These are phyloP conservation scores for Globisporangium nunn DNA, from an alignment of 352 stramenopile species.

Conservation along the genomic window DNA sequence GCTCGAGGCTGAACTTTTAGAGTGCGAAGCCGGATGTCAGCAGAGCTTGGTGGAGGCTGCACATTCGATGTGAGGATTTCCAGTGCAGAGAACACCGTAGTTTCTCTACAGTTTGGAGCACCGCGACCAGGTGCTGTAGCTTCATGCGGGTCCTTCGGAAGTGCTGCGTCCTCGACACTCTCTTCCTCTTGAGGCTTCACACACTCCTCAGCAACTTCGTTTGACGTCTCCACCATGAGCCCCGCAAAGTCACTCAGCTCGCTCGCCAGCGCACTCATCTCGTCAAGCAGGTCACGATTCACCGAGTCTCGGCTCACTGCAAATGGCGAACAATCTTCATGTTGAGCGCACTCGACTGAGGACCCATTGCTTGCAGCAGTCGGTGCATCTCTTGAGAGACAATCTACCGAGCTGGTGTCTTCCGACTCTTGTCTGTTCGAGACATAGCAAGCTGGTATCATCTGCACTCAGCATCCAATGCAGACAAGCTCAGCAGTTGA, in stretches of 20 bases:
- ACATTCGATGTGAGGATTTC: too few relatives aligned
- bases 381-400: too few relatives aligned
- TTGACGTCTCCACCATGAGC: conserved; percentile 4
- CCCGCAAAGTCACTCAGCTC: conserved; percentile 22
- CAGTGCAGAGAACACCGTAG: too few relatives aligned
- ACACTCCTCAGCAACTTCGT: neutral
- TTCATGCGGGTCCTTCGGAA: neutral
- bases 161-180: neutral
- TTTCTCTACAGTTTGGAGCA: too few relatives aligned
- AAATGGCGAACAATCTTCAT: neutral
- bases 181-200: neutral
- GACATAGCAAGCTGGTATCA: too few relatives aligned
- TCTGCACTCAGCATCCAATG: too few relatives aligned
- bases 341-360: too few relatives aligned
- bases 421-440: too few relatives aligned
- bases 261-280: conserved; percentile 11
- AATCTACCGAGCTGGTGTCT: too few relatives aligned
- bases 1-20: neutral
- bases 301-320: neutral
- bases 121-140: neutral
- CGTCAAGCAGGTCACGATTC: conserved; percentile 2
- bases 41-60: too few relatives aligned
- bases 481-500: too few relatives aligned
- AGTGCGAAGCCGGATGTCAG: neutral
- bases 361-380: too few relatives aligned